Base-by-base conservation (phyloP, 202 grass and related monocot species). In the Hordeum pubiflorum region DNA sequence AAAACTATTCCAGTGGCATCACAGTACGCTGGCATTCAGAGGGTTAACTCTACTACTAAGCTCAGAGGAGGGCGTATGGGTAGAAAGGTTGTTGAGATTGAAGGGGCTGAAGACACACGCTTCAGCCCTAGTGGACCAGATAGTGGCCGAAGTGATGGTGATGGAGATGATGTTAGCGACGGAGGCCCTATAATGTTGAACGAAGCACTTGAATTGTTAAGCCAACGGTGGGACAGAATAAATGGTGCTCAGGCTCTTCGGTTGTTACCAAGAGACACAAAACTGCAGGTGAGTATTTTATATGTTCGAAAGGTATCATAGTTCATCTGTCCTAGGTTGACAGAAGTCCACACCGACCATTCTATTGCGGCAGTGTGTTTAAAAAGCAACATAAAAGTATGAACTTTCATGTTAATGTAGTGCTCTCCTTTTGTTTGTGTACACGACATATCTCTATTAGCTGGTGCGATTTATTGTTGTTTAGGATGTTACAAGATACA, bases 161-260 rank as follows among this genome's bases (percentile, higher is more conserved):
- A 95, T 86, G 82, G 83, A 84, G 95, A 98, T 58, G 92, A 98
- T 82, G 85, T 86, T 64, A 88, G 77, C 84, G 94, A 89, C 62
- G 85, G 86, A 81, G 94, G 88, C 74, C 86, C 79, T 80, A 91
- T 91, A 80, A 99, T 99, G 90, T 90, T 99, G 85, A 99, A 93
- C 73, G 90, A 99, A 82, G 90, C 96, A 76, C 69, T 99, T 79
- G 87, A 99, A 74, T 82, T 99, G 54, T 89, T 99, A 78, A 95
- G 92, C 86, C 91, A 95, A 77, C 73, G 92, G 78, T 99, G 96
- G 96, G 96, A 99, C 54, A 94, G 92, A 75, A 95, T 99, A 77
- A 99, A 99, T 91, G 96, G 92, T 88, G 89, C 90, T 66, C 96
- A 99, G 81, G 92, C 96, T 81, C 87, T 99, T 86, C 90, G 89